These are phyloP conservation scores for Malus hybrid DNA, from an alignment of 331 rosid genomes.

Conservation along the genomic window DNA sequence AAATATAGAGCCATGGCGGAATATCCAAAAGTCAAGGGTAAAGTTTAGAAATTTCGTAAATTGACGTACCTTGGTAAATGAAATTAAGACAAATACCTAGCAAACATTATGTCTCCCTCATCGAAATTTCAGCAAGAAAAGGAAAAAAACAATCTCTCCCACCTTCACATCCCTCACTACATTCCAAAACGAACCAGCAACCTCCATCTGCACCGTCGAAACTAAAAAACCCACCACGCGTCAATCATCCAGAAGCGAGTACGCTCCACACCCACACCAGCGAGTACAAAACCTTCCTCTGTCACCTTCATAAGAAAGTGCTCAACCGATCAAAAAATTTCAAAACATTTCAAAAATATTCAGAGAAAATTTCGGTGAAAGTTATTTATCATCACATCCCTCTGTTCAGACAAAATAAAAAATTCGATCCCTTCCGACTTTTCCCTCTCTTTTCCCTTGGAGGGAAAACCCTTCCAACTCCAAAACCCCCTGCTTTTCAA, in stretches of 20 bases:
- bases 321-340: not conserved
- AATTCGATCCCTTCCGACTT: slow-evolving; percentile 45
- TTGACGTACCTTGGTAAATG: not conserved
- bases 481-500: slow-evolving; percentile 21
- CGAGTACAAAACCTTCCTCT: not conserved
- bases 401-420: slow-evolving; percentile 34
- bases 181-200: not conserved
- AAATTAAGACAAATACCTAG: not conserved
- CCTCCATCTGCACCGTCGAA: not conserved
- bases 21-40: not conserved
- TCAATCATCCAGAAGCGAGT: slow-evolving; percentile 1
- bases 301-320: not conserved
- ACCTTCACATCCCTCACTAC: not conserved
- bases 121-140: slow-evolving; percentile 2
- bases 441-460: slow-evolving; percentile 93
- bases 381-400: slow-evolving; percentile 35
- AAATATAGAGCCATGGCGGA: not conserved
- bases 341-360: not conserved
- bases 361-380: not conserved
- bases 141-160: not conserved
- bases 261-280: not conserved
- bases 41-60: not conserved
- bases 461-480: slow-evolving; percentile 51
- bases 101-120: not conserved
- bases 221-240: not conserved